Base-by-base conservation (phyloP, 2,329 filamentous ascomycete species). In the Alternaria metachromatica region DNA sequence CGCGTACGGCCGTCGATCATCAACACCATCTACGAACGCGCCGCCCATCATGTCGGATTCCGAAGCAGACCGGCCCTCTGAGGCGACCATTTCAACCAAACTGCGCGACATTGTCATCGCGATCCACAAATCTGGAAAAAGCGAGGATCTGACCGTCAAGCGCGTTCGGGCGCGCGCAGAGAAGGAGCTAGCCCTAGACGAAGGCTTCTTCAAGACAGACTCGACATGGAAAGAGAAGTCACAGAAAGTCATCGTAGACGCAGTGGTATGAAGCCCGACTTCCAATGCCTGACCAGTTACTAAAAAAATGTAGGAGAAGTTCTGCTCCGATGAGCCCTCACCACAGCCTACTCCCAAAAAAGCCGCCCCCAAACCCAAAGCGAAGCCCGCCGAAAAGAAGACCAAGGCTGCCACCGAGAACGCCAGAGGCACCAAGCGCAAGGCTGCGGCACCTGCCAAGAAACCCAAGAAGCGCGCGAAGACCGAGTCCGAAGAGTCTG, bases 141-240 rank as follows among this genome's bases (percentile, higher is more conserved):
- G 78, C 30, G 84, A 87, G 6, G 83, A 87, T 55, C 76, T 89
- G 64, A 89, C 88, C 0, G 81, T 89, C 56, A 89, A 87, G 66
- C 82, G 82, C 58, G 84, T 89, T 55, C 85, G 88, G 53, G 72
- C 80, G 28, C 82, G 82, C 23, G 84, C 84, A 5, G 87, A 89
- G 73, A 77, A 83, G 60, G 76, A 83, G 53, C 75, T 90, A 11
- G 82, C 81, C 30, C 77, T 90, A 21, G 80, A 83, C 8, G 78
- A 80, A 6, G 87, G 83, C 3, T 89, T 88, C 70, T 84, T 89
- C 69, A 90, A 87, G 70, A 77, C 68, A n/a, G 77, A 84, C 63
- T 70, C 71, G 2, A 71, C 73, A 5, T 90, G 89, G 89, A 89
- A 72, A 80, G 82, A 60, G 82, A 88, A 79, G 82, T 87, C 72